Conservation (phyloP, 192 early-diverging fungal species). For the Coemansia sp. region DNA sequence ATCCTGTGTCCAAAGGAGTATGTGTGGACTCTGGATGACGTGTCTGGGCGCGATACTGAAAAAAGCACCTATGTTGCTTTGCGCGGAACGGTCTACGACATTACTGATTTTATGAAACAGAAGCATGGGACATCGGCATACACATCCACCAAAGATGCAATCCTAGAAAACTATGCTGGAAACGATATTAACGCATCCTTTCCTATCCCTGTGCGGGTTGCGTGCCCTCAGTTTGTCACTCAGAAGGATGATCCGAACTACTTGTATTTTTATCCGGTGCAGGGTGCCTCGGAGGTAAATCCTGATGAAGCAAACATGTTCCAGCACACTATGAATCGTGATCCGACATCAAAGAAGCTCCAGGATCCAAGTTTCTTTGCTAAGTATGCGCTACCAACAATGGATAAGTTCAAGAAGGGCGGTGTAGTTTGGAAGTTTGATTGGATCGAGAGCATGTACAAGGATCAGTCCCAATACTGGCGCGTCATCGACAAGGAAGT, state of each 20-base stretch:
- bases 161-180: conserved; percentile 37
- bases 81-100: conserved; percentile 69
- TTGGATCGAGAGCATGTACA: conserved; percentile 56
- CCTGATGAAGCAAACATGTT: conserved; percentile 17
- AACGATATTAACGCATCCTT: conserved; percentile 59
- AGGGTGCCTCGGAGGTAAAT: conserved; percentile 21
- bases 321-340: conserved; percentile 23
- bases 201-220: conserved; percentile 56
- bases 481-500: conserved; percentile 63
- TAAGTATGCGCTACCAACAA: conserved; percentile 28
- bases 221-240: conserved; percentile 55
- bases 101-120: conserved; percentile 61
- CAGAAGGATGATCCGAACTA: conserved; percentile 28
- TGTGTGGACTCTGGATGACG: conserved; percentile 56
- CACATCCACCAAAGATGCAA: conserved; percentile 38
- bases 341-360: conserved; percentile 31
- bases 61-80: conserved; percentile 60
- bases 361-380: conserved; percentile 23
- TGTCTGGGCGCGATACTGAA: conserved; percentile 58
- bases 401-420: conserved; percentile 53
- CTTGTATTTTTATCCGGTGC: conserved; percentile 17
- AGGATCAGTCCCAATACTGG: conserved; percentile 55
- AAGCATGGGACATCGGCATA: conserved; percentile 57
- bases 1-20: conserved; percentile 74
- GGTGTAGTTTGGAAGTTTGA: conserved; percentile 59